Percentiles rank a stretch among this genome's conserved stretches.
phyloP scores from a whole-genome alignment of 768 basidiomycete species.

The Boletus reticuloceps region DNA sequence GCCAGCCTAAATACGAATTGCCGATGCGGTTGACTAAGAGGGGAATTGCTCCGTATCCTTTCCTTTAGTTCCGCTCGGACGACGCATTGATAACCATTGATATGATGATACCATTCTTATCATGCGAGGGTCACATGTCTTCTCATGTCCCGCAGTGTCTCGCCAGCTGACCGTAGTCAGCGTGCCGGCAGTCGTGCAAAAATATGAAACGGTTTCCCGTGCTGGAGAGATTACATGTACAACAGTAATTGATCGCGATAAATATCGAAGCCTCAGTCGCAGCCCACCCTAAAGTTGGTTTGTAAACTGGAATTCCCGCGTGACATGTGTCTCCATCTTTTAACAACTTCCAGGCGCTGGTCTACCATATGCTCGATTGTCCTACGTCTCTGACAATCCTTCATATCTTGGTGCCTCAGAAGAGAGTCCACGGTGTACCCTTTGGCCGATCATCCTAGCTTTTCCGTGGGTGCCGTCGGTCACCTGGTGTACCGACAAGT shows the following conservation, averaged over 20 bases:
- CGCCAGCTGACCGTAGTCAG: no score
- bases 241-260: no score
- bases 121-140: background rate
- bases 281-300: slow-evolving; percentile 47
- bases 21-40: slow-evolving; percentile 10
- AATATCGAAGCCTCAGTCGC: no score
- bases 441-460: slow-evolving; percentile 58
- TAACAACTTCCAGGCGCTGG: slow-evolving; percentile 59
- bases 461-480: slow-evolving; percentile 48
- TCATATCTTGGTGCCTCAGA: slow-evolving; percentile 60
- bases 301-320: slow-evolving; percentile 4
- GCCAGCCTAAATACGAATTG: slow-evolving; percentile 7
- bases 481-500: slow-evolving; percentile 62
- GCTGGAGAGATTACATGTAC: background rate
- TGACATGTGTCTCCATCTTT: slow-evolving; percentile 46
- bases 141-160: background rate
- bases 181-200: background rate
- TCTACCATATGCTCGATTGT: slow-evolving; percentile 58
- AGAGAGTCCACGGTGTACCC: slow-evolving; percentile 42
- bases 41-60: slow-evolving; percentile 6
- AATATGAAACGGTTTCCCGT: background rate
- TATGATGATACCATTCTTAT: background rate
- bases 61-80: no score
- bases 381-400: slow-evolving; percentile 38
- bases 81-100: no score